A percentile compares a stretch with the other conserved stretches of the same genome.
These are phyloP conservation scores for Talaromyces piceae DNA, from an alignment of 2,329 filamentous ascomycete genomes.

Conservation along the genomic window DNA sequence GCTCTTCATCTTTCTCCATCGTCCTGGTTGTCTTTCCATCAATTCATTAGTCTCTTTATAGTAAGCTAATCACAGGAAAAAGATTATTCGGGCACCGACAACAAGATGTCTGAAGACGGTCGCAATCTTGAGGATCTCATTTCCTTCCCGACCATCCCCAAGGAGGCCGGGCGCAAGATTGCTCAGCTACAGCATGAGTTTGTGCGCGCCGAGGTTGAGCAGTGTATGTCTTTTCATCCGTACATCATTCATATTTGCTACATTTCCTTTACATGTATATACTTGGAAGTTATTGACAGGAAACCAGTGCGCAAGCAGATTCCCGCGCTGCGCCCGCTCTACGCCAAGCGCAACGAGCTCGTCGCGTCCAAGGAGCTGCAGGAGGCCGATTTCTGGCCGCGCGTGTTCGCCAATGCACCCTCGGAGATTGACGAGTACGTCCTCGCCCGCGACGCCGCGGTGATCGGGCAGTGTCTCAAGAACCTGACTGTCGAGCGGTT, in stretches of 20 bases:
- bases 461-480: conserved; percentile 62
- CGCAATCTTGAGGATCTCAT: conserved; percentile 30
- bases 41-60: background rate
- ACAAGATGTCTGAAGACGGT: conserved; percentile 14
- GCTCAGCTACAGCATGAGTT: conserved; percentile 75
- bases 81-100: too few relatives aligned
- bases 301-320: conserved; percentile 64
- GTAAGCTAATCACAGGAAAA: background rate
- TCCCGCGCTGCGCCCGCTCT: conserved; percentile 61
- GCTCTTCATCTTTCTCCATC: background rate
- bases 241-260: background rate
- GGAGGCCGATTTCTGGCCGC: conserved; percentile 77
- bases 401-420: conserved; percentile 82
- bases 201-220: conserved; percentile 71
- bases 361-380: conserved; percentile 55
- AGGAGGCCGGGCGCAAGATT: conserved; percentile 54
- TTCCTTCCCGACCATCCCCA: conserved; percentile 25
- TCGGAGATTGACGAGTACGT: conserved; percentile 83
- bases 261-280: background rate
- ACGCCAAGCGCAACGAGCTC: conserved; percentile 65
- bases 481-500: conserved; percentile 70
- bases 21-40: background rate
- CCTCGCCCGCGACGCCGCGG: conserved; percentile 62
- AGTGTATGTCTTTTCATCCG: conserved; percentile 53
- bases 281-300: too few relatives aligned